Evolutionary conservation across 1,139 yeast genomes (phyloP), one percentile per base, ranked within the genome.

Genomic region (Kurtzmaniella quercitrusa): DNA sequence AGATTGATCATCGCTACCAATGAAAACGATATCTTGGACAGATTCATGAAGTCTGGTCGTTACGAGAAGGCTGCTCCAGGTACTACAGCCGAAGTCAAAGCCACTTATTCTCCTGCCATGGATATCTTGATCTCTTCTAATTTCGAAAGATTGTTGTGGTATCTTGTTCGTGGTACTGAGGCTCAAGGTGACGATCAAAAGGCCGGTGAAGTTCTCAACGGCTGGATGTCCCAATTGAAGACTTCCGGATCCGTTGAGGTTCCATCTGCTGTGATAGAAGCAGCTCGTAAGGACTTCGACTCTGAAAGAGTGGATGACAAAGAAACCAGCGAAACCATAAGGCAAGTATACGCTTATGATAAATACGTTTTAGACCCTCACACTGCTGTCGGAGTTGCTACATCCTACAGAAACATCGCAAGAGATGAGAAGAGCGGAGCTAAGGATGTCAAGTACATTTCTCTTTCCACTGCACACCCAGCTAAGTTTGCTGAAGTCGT

Each of bases 401-500:
- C 95, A 21, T 73, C 94, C 32, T 76, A 84, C 54, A 74, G 82
- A 52, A 73, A 78, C 55, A 78, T 83, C 45, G 71, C 67, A 9
- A 63, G 68, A 42, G 85, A 80, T 51, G 47, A 50, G 43, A 44
- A 51, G 40, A 53, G 60, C 6, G 70, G 71, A 34, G 64, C 54
- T n/a, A 52, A 63, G 16, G 59, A 68, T 22, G 61, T 73, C 38
- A 65, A 71, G 43, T 88, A 88, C 61, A 76, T 93, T 41, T 87
- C 96, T 5, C 78, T 93, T 47, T 86, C 98, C 2, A 93, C 98
- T 38, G 98, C 98, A 6, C 98, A 93, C 61, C 98, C 98, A 36
- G 98, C 98, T 47, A 93, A 93, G 67, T 93, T 93, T 60, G 88
- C 96, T 21, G 97, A 89, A 50, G 98, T 96, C 42, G 98, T 93